phyloP scores from a whole-genome alignment of 305 asterid species.

The Solanum chacoense region DNA sequence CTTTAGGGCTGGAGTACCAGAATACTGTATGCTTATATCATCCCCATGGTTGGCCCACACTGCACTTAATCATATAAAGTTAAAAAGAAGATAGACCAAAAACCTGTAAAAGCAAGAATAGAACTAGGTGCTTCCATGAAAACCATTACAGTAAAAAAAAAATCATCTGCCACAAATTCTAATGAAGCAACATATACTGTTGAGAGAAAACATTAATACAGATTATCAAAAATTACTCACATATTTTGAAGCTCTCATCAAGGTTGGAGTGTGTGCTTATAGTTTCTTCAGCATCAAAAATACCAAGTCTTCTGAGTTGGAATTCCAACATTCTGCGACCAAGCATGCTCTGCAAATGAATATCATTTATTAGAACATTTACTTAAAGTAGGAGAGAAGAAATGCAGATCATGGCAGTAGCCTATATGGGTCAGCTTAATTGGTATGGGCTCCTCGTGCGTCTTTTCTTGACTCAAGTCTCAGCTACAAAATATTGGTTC shows the following conservation, averaged over 20 bases:
- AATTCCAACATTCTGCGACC: conserved; percentile 94
- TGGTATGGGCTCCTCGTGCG: neutral
- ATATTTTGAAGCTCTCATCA: conserved; percentile 70
- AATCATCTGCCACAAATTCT: neutral
- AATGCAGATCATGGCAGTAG: neutral
- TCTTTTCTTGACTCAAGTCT: neutral
- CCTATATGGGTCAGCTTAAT: neutral
- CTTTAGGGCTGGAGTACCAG: conserved; percentile 80
- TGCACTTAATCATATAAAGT: conserved; percentile 24
- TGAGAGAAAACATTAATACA: neutral
- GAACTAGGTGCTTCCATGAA: neutral
- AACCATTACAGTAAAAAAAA: neutral
- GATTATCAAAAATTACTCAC: conserved; percentile 32
- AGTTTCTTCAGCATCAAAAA: conserved; percentile 84
- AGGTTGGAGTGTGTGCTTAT: conserved; percentile 76
- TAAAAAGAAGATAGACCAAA: neutral
- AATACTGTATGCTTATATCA: conserved; percentile 73
- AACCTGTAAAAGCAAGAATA: conserved; percentile 11
- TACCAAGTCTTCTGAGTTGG: conserved; percentile 93
- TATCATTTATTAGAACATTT: neutral
- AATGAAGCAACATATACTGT: neutral
- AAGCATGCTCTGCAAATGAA: conserved; percentile 75
- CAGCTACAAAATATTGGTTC: neutral
- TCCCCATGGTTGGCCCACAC: conserved; percentile 94
- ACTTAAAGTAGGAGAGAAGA: neutral